phyloP scores from a whole-genome alignment of 2,329 filamentous ascomycete genomes.

The Curvularia hawaiiensis region DNA sequence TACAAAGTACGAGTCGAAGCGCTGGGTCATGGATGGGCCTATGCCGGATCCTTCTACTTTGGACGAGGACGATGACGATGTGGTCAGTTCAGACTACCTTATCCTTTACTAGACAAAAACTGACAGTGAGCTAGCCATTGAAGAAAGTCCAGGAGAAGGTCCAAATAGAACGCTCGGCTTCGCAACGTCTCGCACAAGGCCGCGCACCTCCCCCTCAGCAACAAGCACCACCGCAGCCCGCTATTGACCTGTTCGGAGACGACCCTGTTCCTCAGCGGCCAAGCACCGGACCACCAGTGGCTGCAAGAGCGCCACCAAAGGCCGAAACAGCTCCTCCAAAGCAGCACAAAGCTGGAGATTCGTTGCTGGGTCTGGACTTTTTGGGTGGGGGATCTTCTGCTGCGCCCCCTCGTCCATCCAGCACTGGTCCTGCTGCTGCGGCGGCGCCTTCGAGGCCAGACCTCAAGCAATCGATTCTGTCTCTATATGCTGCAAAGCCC shows the following conservation, averaged over 20 bases:
- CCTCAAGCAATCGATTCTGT: slow-evolving; percentile 95
- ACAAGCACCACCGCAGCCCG: slow-evolving; percentile 43
- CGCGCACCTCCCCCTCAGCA: slow-evolving; percentile 36
- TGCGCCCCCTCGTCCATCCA: slow-evolving; percentile 77
- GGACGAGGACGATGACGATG: slow-evolving; percentile 82
- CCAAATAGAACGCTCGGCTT: slow-evolving; percentile 66
- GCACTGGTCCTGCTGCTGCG: slow-evolving; percentile 66
- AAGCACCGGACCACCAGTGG: slow-evolving; percentile 70
- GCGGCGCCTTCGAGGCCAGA: slow-evolving; percentile 80
- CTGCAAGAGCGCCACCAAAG: slow-evolving; percentile 61
- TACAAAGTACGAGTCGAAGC: slow-evolving; percentile 97
- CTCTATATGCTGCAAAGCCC: slow-evolving; percentile 88
- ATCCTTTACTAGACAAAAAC: background rate
- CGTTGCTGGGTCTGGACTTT: slow-evolving; percentile 90
- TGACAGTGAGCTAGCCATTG: slow-evolving; percentile 57
- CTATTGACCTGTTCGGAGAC: slow-evolving; percentile 81
- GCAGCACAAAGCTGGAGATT: slow-evolving; percentile 77
- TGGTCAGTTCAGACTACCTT: slow-evolving; percentile 58
- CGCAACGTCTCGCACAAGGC: slow-evolving; percentile 54
- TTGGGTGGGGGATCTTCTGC: slow-evolving; percentile 74
- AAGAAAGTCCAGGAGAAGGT: slow-evolving; percentile 73
- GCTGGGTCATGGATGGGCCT: slow-evolving; percentile 98
- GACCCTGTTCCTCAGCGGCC: slow-evolving; percentile 71
- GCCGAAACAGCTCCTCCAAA: slow-evolving; percentile 66
- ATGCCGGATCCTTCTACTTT: slow-evolving; percentile 92